Conservation (phyloP, 2,329 filamentous ascomycete species). For the Aspergillus aculeatus region DNA sequence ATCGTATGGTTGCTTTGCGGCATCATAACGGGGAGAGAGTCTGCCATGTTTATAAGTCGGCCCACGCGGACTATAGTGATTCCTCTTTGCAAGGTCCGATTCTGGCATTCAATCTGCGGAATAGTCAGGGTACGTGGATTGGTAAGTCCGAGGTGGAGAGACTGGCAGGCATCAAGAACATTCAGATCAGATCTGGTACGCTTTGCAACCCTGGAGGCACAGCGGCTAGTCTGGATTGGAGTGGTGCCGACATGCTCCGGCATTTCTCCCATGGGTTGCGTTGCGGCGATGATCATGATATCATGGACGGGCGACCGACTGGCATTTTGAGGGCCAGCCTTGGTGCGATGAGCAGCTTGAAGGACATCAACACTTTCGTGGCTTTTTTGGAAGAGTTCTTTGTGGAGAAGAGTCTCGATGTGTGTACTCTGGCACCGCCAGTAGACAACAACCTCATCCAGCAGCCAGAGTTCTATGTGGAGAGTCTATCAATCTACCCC, state of each 20-base stretch:
- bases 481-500: slow-evolving; percentile 73
- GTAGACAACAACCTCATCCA: slow-evolving; percentile 5
- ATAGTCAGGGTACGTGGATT: slow-evolving; percentile 68
- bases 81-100: slow-evolving; percentile 64
- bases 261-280: slow-evolving; percentile 84
- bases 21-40: slow-evolving; percentile 69
- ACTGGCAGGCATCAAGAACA: slow-evolving; percentile 70
- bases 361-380: slow-evolving; percentile 71
- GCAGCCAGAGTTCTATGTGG: slow-evolving; percentile 51
- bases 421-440: slow-evolving; percentile 18
- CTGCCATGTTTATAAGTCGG: slow-evolving; percentile 63
- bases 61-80: slow-evolving; percentile 44
- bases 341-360: slow-evolving; percentile 80
- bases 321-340: slow-evolving; percentile 83
- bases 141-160: slow-evolving; percentile 86
- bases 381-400: slow-evolving; percentile 72
- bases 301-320: slow-evolving; percentile 80
- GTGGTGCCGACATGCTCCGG: slow-evolving; percentile 75
- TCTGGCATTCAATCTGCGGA: slow-evolving; percentile 78
- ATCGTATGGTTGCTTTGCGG: slow-evolving; percentile 57
- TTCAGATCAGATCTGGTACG: slow-evolving; percentile 84
- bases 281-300: slow-evolving; percentile 79
- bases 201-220: slow-evolving; percentile 91
- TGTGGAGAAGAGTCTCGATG: slow-evolving; percentile 35
- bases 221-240: slow-evolving; percentile 67